Evolutionary conservation across 2,329 filamentous ascomycete genomes (phyloP), one percentile per base, ranked within the genome.

Genomic region (Aspergillus arachidicola): DNA sequence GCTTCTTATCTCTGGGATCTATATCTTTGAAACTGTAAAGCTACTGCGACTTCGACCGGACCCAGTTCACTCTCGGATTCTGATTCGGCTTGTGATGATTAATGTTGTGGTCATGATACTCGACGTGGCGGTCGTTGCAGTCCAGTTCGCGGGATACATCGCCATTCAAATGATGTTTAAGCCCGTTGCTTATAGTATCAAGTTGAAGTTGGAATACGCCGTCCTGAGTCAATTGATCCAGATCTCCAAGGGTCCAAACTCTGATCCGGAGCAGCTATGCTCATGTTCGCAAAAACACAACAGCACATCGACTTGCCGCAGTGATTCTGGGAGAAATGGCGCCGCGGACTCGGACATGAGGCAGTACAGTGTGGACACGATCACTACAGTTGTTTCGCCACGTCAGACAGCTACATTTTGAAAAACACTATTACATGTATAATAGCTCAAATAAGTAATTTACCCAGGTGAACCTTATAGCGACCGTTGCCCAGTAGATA

Each of bases 121-220:
- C 19, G 82, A 85, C 64, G 68, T 81, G 61, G 75, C 76, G 4
- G 57, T 82, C 16, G 68, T 84, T 11, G 75, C 73, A 26, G 66
- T 80, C 3, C 71, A 79, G 34, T 80, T 79, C 64, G 75, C 76
- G 19, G 73, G 76, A 23, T 75, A 80, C 32, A 78, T 78, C 32
- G 68, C 73, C 2, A 64, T 81, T 12, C 79, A 82, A 65, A 75
- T 76, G 11, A 73, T 74, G 58, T 76, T 78, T 63, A 82, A 82
- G 61, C 74, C 76, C 0, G 76, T 75, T 10, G 71, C 68, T 0
- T 77, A 77, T 57, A 76, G 74, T 58, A 67, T 77, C 61, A 77
- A 77, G 77, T 76, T 85, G 38, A 85, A 85, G 60, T 80, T 86
- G 5, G 86, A 88, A 72, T 82, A 83, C 64, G 81, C 83, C 23